These are phyloP conservation scores for Epichloe baconii DNA, from an alignment of 2,329 filamentous ascomycete genomes.

Conservation along the genomic window DNA sequence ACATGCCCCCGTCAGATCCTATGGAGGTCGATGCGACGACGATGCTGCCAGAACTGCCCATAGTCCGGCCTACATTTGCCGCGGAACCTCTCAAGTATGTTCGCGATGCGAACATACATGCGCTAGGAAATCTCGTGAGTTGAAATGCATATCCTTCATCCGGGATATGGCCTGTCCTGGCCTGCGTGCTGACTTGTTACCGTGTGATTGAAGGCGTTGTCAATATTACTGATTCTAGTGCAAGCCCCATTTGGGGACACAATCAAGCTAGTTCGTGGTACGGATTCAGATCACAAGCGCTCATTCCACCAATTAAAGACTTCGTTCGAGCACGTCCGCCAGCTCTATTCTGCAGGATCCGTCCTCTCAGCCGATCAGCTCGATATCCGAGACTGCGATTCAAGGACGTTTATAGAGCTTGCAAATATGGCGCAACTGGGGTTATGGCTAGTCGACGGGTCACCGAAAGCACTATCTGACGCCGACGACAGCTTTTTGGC, in stretches of 20 bases:
- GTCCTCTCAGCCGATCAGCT: constrained; percentile 22
- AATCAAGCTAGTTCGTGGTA: constrained; percentile 19
- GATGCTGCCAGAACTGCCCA: constrained; percentile 17
- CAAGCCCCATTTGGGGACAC: constrained; percentile 24
- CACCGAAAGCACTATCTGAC: constrained; percentile 26
- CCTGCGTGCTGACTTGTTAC: neutral
- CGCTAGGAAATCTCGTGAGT: constrained; percentile 29
- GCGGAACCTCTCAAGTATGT: constrained; percentile 25
- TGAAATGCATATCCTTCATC: constrained; percentile 1
- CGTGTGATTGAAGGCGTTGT: constrained; percentile 20
- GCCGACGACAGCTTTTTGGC: constrained; percentile 33
- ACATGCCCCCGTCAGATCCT: constrained; percentile 15
- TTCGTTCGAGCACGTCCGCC: constrained; percentile 21
- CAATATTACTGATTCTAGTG: constrained; percentile 24
- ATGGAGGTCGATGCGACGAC: constrained; percentile 21
- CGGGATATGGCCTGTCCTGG: neutral
- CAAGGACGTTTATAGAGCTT: constrained; percentile 27
- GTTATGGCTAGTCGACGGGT: constrained; percentile 25
- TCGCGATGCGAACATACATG: constrained; percentile 23
- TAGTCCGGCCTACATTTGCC: constrained; percentile 18
- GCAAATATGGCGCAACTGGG: constrained; percentile 36
- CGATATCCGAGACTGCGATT: constrained; percentile 20
- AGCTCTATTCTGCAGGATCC: constrained; percentile 20
- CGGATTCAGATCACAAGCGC: constrained; percentile 20
- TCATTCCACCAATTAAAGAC: constrained; percentile 19